A percentile compares a stretch with the other conserved stretches of the same genome.
phyloP scores from a whole-genome alignment of 768 basidiomycete species.

The Kwoniella sp. region DNA sequence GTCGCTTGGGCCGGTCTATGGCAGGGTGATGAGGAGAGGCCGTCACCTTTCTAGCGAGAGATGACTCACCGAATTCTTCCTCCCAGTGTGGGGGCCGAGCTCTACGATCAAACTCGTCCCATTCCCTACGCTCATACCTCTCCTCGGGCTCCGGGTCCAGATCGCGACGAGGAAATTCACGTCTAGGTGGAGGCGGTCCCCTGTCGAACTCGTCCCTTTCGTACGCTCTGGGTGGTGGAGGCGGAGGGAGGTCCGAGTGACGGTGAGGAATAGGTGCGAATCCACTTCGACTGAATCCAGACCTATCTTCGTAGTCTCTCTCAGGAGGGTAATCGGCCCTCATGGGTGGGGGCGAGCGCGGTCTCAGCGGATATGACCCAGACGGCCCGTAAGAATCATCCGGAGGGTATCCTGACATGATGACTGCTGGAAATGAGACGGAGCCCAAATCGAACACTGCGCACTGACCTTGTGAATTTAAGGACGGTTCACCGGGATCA shows the following conservation, averaged over 20 bases:
- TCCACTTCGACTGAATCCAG: conserved; percentile 33
- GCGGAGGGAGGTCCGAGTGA: conserved; percentile 25
- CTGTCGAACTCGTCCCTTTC: conserved; percentile 19
- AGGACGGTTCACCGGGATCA: too few relatives aligned
- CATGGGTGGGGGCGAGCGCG: too few relatives aligned
- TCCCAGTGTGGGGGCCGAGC: conserved; percentile 21
- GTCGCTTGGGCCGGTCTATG: conserved; percentile 36
- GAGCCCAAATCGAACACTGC: too few relatives aligned
- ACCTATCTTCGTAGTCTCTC: conserved; percentile 12
- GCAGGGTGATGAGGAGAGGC: not conserved
- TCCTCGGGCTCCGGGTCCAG: conserved; percentile 27
- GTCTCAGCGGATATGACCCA: too few relatives aligned
- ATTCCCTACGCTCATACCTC: conserved; percentile 18
- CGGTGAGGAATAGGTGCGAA: conserved; percentile 40
- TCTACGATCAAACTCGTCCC: conserved; percentile 26
- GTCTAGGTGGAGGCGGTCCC: too few relatives aligned
- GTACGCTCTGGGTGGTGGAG: conserved; percentile 7
- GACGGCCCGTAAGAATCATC: too few relatives aligned
- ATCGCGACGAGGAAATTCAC: conserved; percentile 26
- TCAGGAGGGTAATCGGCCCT: conserved; percentile 3
- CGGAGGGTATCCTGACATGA: too few relatives aligned
- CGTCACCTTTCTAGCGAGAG: too few relatives aligned
- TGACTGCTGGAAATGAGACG: too few relatives aligned
- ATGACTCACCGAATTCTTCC: conserved; percentile 31
- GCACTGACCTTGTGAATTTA: too few relatives aligned